Evolutionary conservation across 2,329 filamentous ascomycete species (phyloP), one percentile per base, ranked within the genome.

Genomic region (Penicillium occitanis): DNA sequence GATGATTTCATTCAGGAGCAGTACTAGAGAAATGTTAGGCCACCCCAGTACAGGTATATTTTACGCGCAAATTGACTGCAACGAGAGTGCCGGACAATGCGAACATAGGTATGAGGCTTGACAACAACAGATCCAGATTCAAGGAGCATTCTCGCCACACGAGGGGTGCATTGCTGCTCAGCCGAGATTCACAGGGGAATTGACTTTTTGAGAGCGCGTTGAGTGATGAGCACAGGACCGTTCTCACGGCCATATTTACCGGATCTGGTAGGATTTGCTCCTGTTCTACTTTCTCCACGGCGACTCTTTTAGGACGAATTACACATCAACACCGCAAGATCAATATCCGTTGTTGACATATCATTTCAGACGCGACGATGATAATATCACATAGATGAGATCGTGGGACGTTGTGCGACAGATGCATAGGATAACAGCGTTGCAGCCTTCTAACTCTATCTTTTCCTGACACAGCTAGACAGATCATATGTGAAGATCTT

Each of bases 151-250:
- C 28, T 46, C 42, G 42, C 42, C 42, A 46, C 46, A 22, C 30
- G 48, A 35, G 42, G 35, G 37, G 17, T 44, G 17, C 14, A 19
- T 61, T 48, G 44, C 10, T 19, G n/a, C 35, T 28, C 60, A 50
- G 42, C 33, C 48, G 60, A 46, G 58, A 63, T 44, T 63, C 61
- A 55, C 61, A 63, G 33, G 61, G 46, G 61, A 19, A 63, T 63
- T 63, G 61, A 42, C 48, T 33, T 62, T 62, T 55, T 7, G 22
- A 62, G 48, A 30, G 33, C 35, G 48, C 25, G 58, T 28, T 13
- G 42, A 60, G 28, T 2, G 22, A 33, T 19, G 42, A 44, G 46
- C 60, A 62, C 60, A 48, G 46, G 60, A 62, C 33, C 60, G 25
- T 37, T 17, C 60, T 62, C 48, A 53, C 61, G 61, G 61, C 46